A percentile compares a stretch with the other conserved stretches of the same genome.
phyloP scores from a whole-genome alignment of 805 yeast genomes.

The Monosporozyma servazzii region DNA sequence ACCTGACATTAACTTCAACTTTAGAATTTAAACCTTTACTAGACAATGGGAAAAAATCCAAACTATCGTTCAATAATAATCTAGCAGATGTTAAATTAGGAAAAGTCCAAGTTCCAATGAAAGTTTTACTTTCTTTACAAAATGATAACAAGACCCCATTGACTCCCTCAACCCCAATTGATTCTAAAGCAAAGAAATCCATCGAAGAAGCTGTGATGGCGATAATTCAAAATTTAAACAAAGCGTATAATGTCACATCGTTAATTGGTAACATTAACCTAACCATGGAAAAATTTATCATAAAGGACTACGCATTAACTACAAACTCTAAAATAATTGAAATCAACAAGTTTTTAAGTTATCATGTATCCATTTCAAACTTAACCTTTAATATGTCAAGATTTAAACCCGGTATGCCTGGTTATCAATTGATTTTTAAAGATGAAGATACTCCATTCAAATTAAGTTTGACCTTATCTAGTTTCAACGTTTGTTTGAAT shows the following conservation, averaged over 20 bases:
- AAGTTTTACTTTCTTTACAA: background rate
- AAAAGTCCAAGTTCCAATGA: conserved; percentile 14
- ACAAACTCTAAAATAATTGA: conserved; percentile 13
- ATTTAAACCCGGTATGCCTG: conserved; percentile 33
- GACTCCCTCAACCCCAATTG: background rate
- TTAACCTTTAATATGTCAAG: conserved; percentile 22
- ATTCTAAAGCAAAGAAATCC: background rate
- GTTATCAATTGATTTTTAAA: conserved; percentile 37
- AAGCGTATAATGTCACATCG: conserved; percentile 1
- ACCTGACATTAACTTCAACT: background rate
- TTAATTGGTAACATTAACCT: conserved; percentile 15
- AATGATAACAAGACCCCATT: background rate
- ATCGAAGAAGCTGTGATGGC: conserved; percentile 4
- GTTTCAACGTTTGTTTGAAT: conserved; percentile 27
- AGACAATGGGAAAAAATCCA: background rate
- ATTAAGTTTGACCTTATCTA: conserved; percentile 31
- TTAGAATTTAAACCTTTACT: background rate
- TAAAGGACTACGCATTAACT: conserved; percentile 19
- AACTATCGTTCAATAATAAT: conserved; percentile 9
- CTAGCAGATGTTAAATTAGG: conserved; percentile 17
- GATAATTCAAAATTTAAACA: conserved; percentile 4
- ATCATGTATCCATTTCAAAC: conserved; percentile 18
- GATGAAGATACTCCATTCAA: conserved; percentile 37
- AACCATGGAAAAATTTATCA: conserved; percentile 16
- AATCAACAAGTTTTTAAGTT: conserved; percentile 17